Evolutionary conservation across 495 filamentous ascomycete species (phyloP).

Genomic region (Talaromyces borbonicus): DNA sequence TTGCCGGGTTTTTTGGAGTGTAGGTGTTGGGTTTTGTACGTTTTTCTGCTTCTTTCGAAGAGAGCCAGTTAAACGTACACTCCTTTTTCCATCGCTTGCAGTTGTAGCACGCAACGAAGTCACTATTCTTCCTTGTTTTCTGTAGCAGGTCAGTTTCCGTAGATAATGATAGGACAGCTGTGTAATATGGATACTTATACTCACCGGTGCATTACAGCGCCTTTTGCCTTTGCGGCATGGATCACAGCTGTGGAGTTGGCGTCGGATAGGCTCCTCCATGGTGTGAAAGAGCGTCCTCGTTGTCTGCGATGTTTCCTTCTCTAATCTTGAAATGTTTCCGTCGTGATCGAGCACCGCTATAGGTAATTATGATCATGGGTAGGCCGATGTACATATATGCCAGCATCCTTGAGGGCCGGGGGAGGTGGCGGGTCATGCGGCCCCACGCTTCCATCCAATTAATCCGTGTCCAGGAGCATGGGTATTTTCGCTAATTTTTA

Average conservation of each 20-base stretch:
- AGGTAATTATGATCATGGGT: not conserved
- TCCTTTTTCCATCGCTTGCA: slow-evolving; percentile 19
- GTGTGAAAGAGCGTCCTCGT: not conserved
- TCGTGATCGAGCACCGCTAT: too few relatives aligned
- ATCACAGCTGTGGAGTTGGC: slow-evolving; percentile 34
- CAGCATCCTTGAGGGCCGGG: not conserved
- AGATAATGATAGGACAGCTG: not conserved
- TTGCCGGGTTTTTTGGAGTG: not conserved
- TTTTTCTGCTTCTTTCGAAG: slow-evolving; percentile 2
- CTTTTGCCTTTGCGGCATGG: slow-evolving; percentile 36
- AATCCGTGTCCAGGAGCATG: not conserved
- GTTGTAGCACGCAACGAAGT: slow-evolving; percentile 15
- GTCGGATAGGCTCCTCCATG: slow-evolving; percentile 3
- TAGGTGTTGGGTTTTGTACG: slow-evolving; percentile 5
- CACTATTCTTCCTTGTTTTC: not conserved
- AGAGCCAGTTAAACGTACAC: slow-evolving; percentile 24
- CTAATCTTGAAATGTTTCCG: not conserved
- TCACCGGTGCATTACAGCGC: slow-evolving; percentile 28
- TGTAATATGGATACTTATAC: not conserved
- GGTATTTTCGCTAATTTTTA: not conserved
- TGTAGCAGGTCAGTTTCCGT: not conserved
- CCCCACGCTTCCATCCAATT: not conserved
- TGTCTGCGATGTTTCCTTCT: not conserved
- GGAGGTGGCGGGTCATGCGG: not conserved
- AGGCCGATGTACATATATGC: not conserved